phyloP scores from a whole-genome alignment of 306 rosid genomes.

The Dalbergia cochinchinensis region DNA sequence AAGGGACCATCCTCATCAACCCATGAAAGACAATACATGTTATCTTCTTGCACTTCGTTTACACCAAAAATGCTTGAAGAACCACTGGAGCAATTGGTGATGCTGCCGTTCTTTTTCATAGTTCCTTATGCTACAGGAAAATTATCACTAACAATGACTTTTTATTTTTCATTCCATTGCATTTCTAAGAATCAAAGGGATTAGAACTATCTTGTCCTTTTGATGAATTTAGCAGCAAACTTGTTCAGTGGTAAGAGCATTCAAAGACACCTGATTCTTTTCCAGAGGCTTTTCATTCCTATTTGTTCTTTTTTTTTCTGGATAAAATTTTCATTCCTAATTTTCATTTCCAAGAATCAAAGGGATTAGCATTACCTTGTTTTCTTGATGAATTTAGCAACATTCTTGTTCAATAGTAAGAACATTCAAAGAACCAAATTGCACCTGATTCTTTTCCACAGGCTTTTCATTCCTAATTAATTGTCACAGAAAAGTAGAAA shows the following conservation, averaged over 20 bases:
- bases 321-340: conserved; percentile 42
- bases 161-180: conserved; percentile 47
- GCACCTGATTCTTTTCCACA: conserved; percentile 63
- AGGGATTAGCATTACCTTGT: conserved; percentile 33
- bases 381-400: conserved; percentile 43
- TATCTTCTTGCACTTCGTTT: conserved; percentile 36
- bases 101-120: conserved; percentile 62
- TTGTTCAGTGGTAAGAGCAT: conserved; percentile 53
- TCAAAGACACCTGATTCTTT: conserved; percentile 65
- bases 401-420: conserved; percentile 48
- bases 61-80: conserved; percentile 47
- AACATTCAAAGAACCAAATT: conserved; percentile 74
- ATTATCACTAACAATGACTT: conserved; percentile 8
- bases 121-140: conserved; percentile 43
- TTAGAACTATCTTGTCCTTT: conserved; percentile 40
- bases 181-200: conserved; percentile 46
- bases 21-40: conserved; percentile 14
- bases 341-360: conserved; percentile 46
- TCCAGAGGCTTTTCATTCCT: conserved; percentile 32
- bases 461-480: conserved; percentile 53
- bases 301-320: too few relatives aligned
- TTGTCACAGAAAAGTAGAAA: conserved; percentile 40
- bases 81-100: conserved; percentile 17
- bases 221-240: conserved; percentile 42
- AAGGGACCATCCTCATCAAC: conserved; percentile 46